phyloP scores from a whole-genome alignment of 306 rosid genomes.

The Astragalus membranaceus region DNA sequence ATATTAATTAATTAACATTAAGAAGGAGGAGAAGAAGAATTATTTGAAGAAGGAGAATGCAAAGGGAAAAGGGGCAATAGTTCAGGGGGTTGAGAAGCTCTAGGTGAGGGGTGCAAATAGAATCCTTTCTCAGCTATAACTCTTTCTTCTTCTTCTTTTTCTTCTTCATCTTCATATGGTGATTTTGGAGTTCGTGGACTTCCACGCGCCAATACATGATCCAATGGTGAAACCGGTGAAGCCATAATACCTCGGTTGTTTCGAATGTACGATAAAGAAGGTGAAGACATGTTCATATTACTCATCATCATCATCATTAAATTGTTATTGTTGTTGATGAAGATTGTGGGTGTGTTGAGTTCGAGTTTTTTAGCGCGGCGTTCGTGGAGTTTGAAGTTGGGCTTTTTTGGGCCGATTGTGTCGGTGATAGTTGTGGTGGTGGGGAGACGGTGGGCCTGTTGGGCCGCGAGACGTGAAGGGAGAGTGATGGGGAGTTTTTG shows the following conservation, averaged over 20 bases:
- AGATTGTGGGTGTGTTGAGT: slow-evolving; percentile 20
- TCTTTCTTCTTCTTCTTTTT: slow-evolving; percentile 48
- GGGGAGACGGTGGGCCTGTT: slow-evolving; percentile 18
- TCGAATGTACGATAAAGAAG: slow-evolving; percentile 1
- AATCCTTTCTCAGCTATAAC: slow-evolving; percentile 68
- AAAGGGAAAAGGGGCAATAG: slow-evolving; percentile 74
- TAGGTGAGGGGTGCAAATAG: slow-evolving; percentile 65
- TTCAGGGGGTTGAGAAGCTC: slow-evolving; percentile 58
- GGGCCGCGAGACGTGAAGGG: slow-evolving; percentile 38
- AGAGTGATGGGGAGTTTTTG: slow-evolving; percentile 58
- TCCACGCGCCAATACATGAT: slow-evolving; percentile 45
- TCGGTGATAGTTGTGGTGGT: slow-evolving; percentile 17
- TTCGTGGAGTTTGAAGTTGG: slow-evolving; percentile 75
- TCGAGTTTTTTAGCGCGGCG: slow-evolving; percentile 74
- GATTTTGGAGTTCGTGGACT: slow-evolving; percentile 49
- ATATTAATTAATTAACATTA: not conserved
- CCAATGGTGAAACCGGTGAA: slow-evolving; percentile 83
- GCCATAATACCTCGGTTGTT: slow-evolving; percentile 17
- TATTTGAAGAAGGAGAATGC: slow-evolving; percentile 50
- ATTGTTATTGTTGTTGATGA: not conserved
- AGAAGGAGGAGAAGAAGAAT: not conserved
- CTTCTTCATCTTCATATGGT: slow-evolving; percentile 2
- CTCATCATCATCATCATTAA: not conserved
- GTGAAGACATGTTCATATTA: not conserved
- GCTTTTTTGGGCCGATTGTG: slow-evolving; percentile 37